Evolutionary conservation across 495 filamentous ascomycete genomes (phyloP).

Genomic region (Daldinia caldariorum): DNA sequence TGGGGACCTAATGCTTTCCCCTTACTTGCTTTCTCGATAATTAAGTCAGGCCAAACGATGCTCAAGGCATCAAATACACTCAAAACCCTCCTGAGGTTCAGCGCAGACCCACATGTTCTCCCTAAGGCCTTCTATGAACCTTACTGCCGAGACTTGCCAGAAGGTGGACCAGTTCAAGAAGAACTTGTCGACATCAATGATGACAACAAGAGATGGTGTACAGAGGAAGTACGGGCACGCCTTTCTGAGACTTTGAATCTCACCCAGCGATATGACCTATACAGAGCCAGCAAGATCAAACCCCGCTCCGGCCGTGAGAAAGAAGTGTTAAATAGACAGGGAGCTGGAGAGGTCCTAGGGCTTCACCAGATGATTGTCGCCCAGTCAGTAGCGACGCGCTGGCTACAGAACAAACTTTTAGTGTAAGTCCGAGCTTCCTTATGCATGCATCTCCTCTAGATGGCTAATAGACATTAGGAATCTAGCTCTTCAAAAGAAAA

Average conservation of each 20-base stretch:
- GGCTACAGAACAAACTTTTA: background rate
- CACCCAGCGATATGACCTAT: background rate
- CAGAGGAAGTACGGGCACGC: background rate
- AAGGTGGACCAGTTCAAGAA: slow-evolving; percentile 22
- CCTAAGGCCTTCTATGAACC: slow-evolving; percentile 50
- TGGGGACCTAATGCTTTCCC: background rate
- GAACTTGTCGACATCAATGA: slow-evolving; percentile 10
- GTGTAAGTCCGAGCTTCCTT: background rate
- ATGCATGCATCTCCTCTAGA: background rate
- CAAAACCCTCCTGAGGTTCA: background rate
- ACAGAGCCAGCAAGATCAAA: background rate
- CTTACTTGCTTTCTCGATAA: background rate
- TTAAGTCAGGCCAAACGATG: background rate
- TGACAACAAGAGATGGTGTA: background rate
- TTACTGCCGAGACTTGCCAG: slow-evolving; percentile 42
- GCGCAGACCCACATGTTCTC: slow-evolving; percentile 33
- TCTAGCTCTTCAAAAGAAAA: slow-evolving; percentile 34
- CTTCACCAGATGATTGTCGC: slow-evolving; percentile 1
- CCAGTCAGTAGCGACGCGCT: background rate
- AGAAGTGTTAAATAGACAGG: background rate
- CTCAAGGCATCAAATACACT: background rate
- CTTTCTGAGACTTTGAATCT: background rate
- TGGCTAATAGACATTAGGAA: background rate
- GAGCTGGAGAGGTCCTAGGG: background rate
- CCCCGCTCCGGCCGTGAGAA: background rate